These are phyloP conservation scores for Arabidopsis suecica DNA, from an alignment of 345 rosid species.

Conservation along the genomic window DNA sequence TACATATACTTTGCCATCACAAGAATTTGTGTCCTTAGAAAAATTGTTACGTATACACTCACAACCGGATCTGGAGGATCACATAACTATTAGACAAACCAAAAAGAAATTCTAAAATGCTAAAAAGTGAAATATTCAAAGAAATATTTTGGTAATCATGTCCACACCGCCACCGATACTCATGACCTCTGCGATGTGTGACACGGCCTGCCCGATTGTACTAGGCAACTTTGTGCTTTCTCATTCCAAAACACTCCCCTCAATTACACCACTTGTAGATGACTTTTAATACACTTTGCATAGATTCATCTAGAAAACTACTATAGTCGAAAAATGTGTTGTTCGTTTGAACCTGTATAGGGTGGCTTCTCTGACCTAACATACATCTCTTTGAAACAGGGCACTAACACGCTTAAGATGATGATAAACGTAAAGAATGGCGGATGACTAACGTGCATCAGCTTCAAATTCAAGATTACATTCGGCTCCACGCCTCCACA, in stretches of 20 bases:
- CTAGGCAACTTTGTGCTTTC: not conserved
- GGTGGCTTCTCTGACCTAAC: not conserved
- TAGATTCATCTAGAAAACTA: not conserved
- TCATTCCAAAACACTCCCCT: slow-evolving; percentile 53
- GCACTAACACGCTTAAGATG: slow-evolving; percentile 42
- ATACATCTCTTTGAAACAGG: slow-evolving; percentile 48
- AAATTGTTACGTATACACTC: too few relatives aligned
- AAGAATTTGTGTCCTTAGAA: too few relatives aligned
- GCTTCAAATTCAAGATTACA: too few relatives aligned
- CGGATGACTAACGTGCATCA: too few relatives aligned
- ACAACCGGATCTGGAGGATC: too few relatives aligned
- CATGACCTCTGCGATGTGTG: slow-evolving; percentile 52
- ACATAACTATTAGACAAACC: too few relatives aligned
- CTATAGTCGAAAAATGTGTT: not conserved
- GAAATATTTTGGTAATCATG: slow-evolving; percentile 46
- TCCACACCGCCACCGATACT: slow-evolving; percentile 52
- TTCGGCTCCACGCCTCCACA: too few relatives aligned
- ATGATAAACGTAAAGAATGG: too few relatives aligned
- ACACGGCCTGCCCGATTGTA: not conserved
- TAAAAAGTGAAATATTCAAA: too few relatives aligned
- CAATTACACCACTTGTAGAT: slow-evolving; percentile 60
- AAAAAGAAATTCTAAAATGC: too few relatives aligned
- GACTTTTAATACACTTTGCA: slow-evolving; percentile 15
- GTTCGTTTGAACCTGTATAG: not conserved
- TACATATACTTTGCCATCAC: too few relatives aligned